These are phyloP conservation scores for Cercophora samala DNA, from an alignment of 495 filamentous ascomycete species.

Conservation along the genomic window DNA sequence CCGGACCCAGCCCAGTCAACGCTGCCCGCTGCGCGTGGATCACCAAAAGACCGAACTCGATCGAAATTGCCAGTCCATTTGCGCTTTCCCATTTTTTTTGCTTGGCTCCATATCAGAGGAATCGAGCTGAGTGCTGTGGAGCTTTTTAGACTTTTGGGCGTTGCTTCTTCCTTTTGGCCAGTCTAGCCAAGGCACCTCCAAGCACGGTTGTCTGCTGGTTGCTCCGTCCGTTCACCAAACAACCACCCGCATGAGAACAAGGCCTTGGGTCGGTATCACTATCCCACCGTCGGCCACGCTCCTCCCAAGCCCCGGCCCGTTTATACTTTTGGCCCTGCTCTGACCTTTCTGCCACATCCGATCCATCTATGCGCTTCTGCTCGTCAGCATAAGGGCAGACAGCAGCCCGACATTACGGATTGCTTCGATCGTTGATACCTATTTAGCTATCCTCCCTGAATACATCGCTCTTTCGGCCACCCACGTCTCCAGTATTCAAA, in stretches of 20 bases:
- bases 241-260: background rate
- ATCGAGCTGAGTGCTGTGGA: background rate
- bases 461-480: background rate
- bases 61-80: background rate
- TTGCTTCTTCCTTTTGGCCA: background rate
- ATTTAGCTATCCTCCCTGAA: background rate
- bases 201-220: background rate
- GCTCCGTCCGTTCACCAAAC: background rate
- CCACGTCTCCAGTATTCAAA: background rate
- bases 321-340: background rate
- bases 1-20: background rate
- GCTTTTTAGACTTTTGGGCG: background rate
- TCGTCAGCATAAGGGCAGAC: background rate
- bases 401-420: background rate
- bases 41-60: background rate
- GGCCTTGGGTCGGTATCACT: too few species aligned
- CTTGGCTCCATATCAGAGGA: background rate
- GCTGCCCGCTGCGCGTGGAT: background rate
- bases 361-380: background rate
- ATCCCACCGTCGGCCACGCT: background rate
- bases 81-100: background rate
- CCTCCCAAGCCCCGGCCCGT: background rate
- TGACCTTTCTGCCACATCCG: background rate
- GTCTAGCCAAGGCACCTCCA: background rate
- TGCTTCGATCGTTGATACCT: background rate